A percentile compares a stretch with the other conserved stretches of the same genome.
These are phyloP conservation scores for Fomitopsis serialis DNA, from an alignment of 768 basidiomycete genomes.

Conservation along the genomic window DNA sequence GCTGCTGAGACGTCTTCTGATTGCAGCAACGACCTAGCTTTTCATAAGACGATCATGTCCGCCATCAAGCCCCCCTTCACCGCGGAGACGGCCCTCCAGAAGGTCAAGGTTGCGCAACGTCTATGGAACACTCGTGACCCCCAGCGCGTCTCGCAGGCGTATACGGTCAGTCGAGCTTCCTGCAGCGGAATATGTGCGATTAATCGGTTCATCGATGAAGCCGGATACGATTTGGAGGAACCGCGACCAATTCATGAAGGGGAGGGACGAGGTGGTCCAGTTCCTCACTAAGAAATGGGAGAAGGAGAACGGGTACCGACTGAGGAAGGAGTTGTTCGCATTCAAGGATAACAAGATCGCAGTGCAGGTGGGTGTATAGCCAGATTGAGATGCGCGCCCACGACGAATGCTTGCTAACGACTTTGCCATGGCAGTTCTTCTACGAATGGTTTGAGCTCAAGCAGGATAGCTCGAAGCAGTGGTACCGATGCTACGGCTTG, in stretches of 20 bases:
- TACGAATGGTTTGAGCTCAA: conserved; percentile 44
- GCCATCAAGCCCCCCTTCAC: conserved; percentile 26
- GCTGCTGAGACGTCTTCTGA: too few species aligned
- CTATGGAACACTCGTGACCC: conserved; percentile 43
- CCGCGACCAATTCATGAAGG: conserved; percentile 42
- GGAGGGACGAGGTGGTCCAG: conserved; percentile 36
- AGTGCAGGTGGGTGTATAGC: conserved; percentile 34
- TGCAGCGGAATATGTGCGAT: background rate
- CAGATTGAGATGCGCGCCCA: background rate
- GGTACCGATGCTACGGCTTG: conserved; percentile 44
- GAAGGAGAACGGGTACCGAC: conserved; percentile 42
- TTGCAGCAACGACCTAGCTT: too few species aligned
- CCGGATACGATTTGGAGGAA: conserved; percentile 51
- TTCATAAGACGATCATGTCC: conserved; percentile 7
- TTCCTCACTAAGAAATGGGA: conserved; percentile 50
- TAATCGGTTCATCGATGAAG: conserved; percentile 3
- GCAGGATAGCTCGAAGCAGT: conserved; percentile 28
- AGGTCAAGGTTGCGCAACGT: conserved; percentile 47
- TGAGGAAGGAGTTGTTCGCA: conserved; percentile 50
- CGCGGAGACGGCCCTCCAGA: conserved; percentile 28
- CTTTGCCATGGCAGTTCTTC: conserved; percentile 25
- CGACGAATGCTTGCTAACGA: background rate
- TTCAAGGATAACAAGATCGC: conserved; percentile 51
- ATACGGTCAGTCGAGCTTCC: conserved; percentile 30
- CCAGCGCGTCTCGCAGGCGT: conserved; percentile 35